Base-by-base conservation (phyloP, 768 basidiomycete genomes). In the Clitopilus hobsonii region DNA sequence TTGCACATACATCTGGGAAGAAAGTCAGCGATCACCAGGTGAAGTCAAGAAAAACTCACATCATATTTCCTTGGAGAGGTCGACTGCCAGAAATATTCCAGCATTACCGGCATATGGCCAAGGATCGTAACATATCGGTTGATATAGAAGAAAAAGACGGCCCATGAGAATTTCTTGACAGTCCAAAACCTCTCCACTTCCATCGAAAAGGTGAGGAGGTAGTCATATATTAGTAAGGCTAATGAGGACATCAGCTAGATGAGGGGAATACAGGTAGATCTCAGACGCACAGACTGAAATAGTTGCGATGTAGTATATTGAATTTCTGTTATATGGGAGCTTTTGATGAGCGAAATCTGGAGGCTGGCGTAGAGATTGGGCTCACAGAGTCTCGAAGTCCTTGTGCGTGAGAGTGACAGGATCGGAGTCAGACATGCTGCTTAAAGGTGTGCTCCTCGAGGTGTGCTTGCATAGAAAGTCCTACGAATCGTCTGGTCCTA, bases 171-270 rank as follows among this genome's bases (percentile, higher is more conserved):
- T n/a, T 56, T 16, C 24, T 51, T 38, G 54, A 60, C 45, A 13
- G 24, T 54, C 77, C 78, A 79, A 60, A 71, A 74, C 25, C 68
- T 61, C 52, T 65, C 62, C 8, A 74, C 55, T 54, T 79, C 78
- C 22, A 38, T 49, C 0, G 60, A 24, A 8, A 77, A 56, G 1
- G 77, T 79, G 30, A 78, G 63, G 24, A 67, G n/a, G 52, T 74
- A 76, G 61, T 79, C 77, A 41, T 77, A 74, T 24, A 65, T 58
- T 1, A 69, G 56, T 2, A 66, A 41, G 5, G 62, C 65, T 68
- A 28, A 38, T 3, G 29, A 3, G 8, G 24, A 41, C n/a, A n/a
- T n/a, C n/a, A n/a, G n/a, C n/a, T n/a, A n/a, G n/a, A n/a, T n/a
- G n/a, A n/a, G n/a, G n/a, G n/a, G n/a, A n/a, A n/a, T n/a, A n/a